phyloP scores from a whole-genome alignment of 768 basidiomycete species.

The Leccinum sublutescens region DNA sequence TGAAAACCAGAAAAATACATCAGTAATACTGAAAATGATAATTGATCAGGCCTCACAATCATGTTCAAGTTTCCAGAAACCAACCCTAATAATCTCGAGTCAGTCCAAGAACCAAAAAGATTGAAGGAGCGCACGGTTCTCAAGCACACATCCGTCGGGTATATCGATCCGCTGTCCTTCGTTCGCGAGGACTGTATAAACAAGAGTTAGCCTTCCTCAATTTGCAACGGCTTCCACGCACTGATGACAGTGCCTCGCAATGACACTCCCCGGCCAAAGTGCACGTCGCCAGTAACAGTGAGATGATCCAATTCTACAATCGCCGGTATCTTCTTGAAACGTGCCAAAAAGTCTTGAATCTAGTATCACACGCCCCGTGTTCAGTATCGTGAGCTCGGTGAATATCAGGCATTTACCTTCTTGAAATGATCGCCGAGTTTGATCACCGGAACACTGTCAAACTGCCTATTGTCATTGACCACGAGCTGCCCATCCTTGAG shows the following conservation, averaged over 20 bases:
- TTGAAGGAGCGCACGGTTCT: constrained; percentile 48
- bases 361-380: constrained; percentile 20
- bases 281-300: constrained; percentile 89
- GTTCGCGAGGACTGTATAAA: constrained; percentile 62
- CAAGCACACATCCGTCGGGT: constrained; percentile 77
- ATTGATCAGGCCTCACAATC: constrained; percentile 42
- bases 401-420: constrained; percentile 52
- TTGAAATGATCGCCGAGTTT: constrained; percentile 97
- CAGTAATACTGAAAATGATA: neutral
- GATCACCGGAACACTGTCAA: constrained; percentile 89
- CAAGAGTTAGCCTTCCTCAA: neutral
- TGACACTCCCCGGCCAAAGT: constrained; percentile 84
- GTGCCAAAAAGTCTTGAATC: constrained; percentile 89
- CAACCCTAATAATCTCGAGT: constrained; percentile 42
- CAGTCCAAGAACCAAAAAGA: neutral
- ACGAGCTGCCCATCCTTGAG: constrained; percentile 85
- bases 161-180: constrained; percentile 82
- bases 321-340: constrained; percentile 92
- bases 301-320: constrained; percentile 92
- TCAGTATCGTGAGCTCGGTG: neutral
- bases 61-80: constrained; percentile 85
- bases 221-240: constrained; percentile 24
- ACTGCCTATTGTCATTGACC: constrained; percentile 81
- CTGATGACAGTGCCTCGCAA: constrained; percentile 88
- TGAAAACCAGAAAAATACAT: neutral